Percentiles rank a stretch among this genome's conserved stretches.
phyloP scores from a whole-genome alignment of 1,284 basidiomycete genomes.

The Gomphus bonarii region DNA sequence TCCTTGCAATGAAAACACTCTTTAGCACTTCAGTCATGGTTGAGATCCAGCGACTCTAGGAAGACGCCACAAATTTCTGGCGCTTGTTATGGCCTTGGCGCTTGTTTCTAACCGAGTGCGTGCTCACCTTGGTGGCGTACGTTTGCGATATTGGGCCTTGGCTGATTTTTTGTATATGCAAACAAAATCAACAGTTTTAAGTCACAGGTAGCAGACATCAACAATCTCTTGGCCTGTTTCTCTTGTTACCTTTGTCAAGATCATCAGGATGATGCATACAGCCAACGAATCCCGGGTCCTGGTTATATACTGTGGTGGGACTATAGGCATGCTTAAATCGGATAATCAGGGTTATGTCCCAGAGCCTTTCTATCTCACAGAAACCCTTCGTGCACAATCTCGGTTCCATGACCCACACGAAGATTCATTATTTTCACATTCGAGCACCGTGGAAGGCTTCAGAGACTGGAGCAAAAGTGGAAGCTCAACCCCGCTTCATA shows the following conservation, averaged over 20 bases:
- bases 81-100: no score
- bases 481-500: slow-evolving; percentile 33
- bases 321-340: slow-evolving; percentile 73
- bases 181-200: background rate
- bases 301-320: slow-evolving; percentile 78
- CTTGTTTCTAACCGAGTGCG: no score
- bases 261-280: background rate
- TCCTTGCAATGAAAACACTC: slow-evolving; percentile 64
- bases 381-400: slow-evolving; percentile 69
- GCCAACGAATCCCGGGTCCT: slow-evolving; percentile 61
- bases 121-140: no score
- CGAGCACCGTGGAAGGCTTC: slow-evolving; percentile 62
- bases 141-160: background rate
- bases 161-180: background rate
- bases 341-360: slow-evolving; percentile 61
- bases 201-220: no score
- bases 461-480: slow-evolving; percentile 55
- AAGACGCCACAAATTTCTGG: no score
- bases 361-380: slow-evolving; percentile 79
- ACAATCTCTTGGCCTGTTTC: no score
- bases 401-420: slow-evolving; percentile 81
- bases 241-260: no score
- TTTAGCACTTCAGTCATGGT: slow-evolving; percentile 66
- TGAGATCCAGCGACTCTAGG: background rate
- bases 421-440: slow-evolving; percentile 69